Percentiles rank a stretch among this genome's conserved stretches.
phyloP scores from a whole-genome alignment of 768 basidiomycete species.

The Suillus subaureus region DNA sequence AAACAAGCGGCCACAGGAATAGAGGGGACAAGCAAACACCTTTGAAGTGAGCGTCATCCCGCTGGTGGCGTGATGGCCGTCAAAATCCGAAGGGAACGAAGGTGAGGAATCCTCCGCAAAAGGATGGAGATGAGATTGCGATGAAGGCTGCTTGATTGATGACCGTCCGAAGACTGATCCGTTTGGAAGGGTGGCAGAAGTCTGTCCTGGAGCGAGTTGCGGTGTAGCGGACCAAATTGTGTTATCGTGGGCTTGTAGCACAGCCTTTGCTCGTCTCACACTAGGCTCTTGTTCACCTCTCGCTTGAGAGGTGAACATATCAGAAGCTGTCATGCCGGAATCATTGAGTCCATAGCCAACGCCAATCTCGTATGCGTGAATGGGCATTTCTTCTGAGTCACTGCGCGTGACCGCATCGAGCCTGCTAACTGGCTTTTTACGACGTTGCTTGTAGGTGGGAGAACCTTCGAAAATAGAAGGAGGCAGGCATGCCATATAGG shows the following conservation, averaged over 20 bases:
- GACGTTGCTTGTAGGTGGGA: conserved; percentile 86
- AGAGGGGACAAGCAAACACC: conserved; percentile 81
- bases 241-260: conserved; percentile 14
- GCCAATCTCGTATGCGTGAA: conserved; percentile 17
- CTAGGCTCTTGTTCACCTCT: conserved; percentile 50
- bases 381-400: conserved; percentile 23
- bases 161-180: conserved; percentile 25
- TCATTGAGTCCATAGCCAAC: conserved; percentile 34
- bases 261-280: conserved; percentile 14
- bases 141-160: conserved; percentile 19
- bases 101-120: conserved; percentile 17
- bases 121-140: conserved; percentile 20
- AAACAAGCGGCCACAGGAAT: conserved; percentile 83
- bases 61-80: conserved; percentile 22
- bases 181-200: conserved; percentile 23
- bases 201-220: conserved; percentile 24
- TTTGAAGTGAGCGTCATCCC: conserved; percentile 46
- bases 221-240: conserved; percentile 12
- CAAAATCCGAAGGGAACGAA: conserved; percentile 23
- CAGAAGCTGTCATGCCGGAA: conserved; percentile 53
- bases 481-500: conserved; percentile 51
- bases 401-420: conserved; percentile 32
- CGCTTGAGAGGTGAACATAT: conserved; percentile 67
- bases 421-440: conserved; percentile 65
- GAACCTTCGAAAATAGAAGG: conserved; percentile 83